Base-by-base conservation (phyloP, 805 yeast species). In the Isabelozyma rhagii region DNA sequence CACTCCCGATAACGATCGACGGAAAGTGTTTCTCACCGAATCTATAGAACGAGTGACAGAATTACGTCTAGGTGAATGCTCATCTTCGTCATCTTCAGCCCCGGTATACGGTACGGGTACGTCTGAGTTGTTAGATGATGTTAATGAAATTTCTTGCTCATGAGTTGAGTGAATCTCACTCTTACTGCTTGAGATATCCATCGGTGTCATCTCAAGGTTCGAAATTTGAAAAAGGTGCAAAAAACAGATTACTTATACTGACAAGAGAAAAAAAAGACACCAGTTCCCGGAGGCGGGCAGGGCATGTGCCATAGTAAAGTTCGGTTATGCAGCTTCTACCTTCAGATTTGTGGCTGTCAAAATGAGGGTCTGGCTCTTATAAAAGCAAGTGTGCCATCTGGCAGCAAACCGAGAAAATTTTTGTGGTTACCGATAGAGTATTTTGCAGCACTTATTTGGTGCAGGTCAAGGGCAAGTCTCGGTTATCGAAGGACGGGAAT, bases 81-180 rank as follows among this genome's bases (percentile, higher is more conserved):
- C 13, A 39, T 39, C 18, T 39, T 39, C 18, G 7, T 39, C 18
- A 39, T n/a, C 18, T 13, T n/a, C 17, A 39, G 17, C 28, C 10
- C 47, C 49, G 5, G 60, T 59, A 36, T 56, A 53, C 17, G 55
- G 52, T 11, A 57, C 39, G 18, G 58, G 59, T 1, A 38, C 47
- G 10, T 53, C 47, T 4, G 51, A 15, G 10, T 51, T 52, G 38
- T 47, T 43, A n/a, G 62, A 51, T 11, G 62, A 50, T 3, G 61
- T 52, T 7, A 54, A 9, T 3, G 41, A 14, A n/a, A 39, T 8
- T 39, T 39, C 41, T 15, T n/a, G 41, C 18, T 39, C 18, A 13
- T 31, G 36, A 10, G 36, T 31, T 31, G 36, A 31, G 36, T 31
- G 36, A 31, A 31, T 9, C 2, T 31, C 36, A 31, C 36, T 31